Conservation (phyloP, 495 filamentous ascomycete species). For the Podospora tetraspora region DNA sequence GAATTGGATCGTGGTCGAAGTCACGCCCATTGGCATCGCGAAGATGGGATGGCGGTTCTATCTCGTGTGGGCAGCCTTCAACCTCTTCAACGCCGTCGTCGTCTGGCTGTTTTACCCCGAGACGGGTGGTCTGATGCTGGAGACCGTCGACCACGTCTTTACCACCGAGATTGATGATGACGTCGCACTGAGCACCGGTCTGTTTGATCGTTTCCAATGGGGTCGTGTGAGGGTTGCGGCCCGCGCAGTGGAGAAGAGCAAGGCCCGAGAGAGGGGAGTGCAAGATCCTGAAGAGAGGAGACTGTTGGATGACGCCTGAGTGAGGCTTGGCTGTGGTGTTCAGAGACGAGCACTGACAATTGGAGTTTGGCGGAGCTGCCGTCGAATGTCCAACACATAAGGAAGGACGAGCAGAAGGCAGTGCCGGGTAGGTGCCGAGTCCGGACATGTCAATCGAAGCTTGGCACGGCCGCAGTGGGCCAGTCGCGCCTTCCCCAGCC, state of each 20-base stretch:
- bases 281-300: conserved; percentile 10
- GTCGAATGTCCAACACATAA: neutral
- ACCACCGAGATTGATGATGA: conserved; percentile 29
- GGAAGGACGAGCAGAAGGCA: neutral
- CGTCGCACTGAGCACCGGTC: neutral
- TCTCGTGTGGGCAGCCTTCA: conserved; percentile 51
- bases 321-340: too few species aligned
- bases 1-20: conserved; percentile 46
- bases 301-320: conserved; percentile 4
- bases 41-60: conserved; percentile 47
- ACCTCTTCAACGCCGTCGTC: conserved; percentile 54
- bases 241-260: conserved; percentile 15
- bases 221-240: conserved; percentile 21
- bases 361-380: too few species aligned
- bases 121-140: conserved; percentile 47
- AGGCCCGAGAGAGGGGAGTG: neutral
- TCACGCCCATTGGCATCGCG: conserved; percentile 43
- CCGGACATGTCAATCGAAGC: neutral
- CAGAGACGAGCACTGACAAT: too few species aligned
- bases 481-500: neutral
- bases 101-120: conserved; percentile 62
- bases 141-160: conserved; percentile 48
- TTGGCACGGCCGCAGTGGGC: conserved; percentile 3
- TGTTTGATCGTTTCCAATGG: conserved; percentile 22
- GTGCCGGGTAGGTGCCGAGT: neutral